These are phyloP conservation scores for Gyromitra esculenta DNA, from an alignment of 2,329 filamentous ascomycete species.

Conservation along the genomic window DNA sequence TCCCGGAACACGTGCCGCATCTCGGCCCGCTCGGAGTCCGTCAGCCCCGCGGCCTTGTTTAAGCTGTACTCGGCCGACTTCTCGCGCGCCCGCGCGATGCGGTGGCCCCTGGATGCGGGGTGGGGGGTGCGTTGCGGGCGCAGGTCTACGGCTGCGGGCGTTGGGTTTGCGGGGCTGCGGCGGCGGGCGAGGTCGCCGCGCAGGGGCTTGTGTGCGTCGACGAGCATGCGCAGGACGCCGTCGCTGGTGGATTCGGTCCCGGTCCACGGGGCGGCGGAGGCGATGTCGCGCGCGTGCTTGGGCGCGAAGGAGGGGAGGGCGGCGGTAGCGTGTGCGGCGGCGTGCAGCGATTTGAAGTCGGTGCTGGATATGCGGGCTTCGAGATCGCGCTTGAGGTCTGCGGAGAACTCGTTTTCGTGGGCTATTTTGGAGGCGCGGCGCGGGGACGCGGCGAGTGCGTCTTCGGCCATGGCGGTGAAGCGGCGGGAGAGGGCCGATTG, in stretches of 20 bases:
- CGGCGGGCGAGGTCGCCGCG: conserved; percentile 63
- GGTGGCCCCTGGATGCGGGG: conserved; percentile 42
- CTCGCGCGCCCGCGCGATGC: conserved; percentile 68
- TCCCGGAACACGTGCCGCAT: conserved; percentile 79
- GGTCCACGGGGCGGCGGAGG: conserved; percentile 76
- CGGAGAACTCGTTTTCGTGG: conserved; percentile 69
- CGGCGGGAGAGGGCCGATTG: conserved; percentile 62
- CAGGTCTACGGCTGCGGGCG: conserved; percentile 53
- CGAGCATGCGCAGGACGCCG: conserved; percentile 82
- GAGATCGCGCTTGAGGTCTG: conserved; percentile 70
- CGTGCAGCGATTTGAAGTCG: conserved; percentile 66
- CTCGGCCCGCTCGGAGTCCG: conserved; percentile 76
- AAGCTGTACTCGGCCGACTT: conserved; percentile 67
- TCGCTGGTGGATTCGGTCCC: conserved; percentile 80
- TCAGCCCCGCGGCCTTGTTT: conserved; percentile 67
- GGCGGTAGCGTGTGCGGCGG: conserved; percentile 65
- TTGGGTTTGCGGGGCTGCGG: conserved; percentile 53
- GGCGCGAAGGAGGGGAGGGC: conserved; percentile 69
- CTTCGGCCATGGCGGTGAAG: conserved; percentile 71
- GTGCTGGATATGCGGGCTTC: conserved; percentile 68
- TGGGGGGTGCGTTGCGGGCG: conserved; percentile 31
- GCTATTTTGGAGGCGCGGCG: conserved; percentile 61
- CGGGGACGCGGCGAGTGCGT: conserved; percentile 70
- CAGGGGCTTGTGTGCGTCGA: conserved; percentile 79
- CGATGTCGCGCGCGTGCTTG: conserved; percentile 73